A percentile compares a stretch with the other conserved stretches of the same genome.
phyloP scores from a whole-genome alignment of 148 eudicot genomes.

The Chenopodium album region DNA sequence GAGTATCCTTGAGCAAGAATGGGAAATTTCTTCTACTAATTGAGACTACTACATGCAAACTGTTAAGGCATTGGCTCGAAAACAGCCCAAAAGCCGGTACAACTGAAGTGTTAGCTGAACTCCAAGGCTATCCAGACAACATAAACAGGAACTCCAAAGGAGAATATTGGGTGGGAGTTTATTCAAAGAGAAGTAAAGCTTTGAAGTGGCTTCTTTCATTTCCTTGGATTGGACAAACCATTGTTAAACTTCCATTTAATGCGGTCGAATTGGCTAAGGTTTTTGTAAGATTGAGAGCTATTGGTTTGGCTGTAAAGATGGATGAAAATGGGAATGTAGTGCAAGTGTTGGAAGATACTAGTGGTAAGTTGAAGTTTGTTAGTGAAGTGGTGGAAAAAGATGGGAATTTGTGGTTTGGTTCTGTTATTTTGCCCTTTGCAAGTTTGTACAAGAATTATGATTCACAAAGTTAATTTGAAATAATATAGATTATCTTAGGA shows the following conservation, averaged over 20 bases:
- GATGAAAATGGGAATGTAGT: constrained; percentile 53
- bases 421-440: constrained; percentile 56
- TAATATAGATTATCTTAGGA: too few relatives aligned
- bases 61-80: constrained; percentile 50
- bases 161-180: constrained; percentile 79
- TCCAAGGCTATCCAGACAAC: constrained; percentile 75
- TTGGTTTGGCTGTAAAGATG: constrained; percentile 62
- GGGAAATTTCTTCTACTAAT: constrained; percentile 47
- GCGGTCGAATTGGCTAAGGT: constrained; percentile 29
- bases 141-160: constrained; percentile 50
- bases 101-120: constrained; percentile 41
- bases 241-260: constrained; percentile 48
- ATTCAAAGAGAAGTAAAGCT: constrained; percentile 39
- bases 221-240: constrained; percentile 46
- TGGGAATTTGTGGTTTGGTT: constrained; percentile 79
- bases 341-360: constrained; percentile 50
- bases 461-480: background rate
- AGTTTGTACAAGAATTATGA: constrained; percentile 33
- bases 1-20: constrained; percentile 61
- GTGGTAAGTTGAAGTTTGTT: constrained; percentile 53
- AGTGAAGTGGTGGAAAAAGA: constrained; percentile 80
- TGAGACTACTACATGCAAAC: constrained; percentile 55
- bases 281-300: constrained; percentile 37
- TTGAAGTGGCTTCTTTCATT: constrained; percentile 42
- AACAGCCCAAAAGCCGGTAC: constrained; percentile 30